phyloP scores from a whole-genome alignment of 805 yeast species.

The Yarrowia bubula region DNA sequence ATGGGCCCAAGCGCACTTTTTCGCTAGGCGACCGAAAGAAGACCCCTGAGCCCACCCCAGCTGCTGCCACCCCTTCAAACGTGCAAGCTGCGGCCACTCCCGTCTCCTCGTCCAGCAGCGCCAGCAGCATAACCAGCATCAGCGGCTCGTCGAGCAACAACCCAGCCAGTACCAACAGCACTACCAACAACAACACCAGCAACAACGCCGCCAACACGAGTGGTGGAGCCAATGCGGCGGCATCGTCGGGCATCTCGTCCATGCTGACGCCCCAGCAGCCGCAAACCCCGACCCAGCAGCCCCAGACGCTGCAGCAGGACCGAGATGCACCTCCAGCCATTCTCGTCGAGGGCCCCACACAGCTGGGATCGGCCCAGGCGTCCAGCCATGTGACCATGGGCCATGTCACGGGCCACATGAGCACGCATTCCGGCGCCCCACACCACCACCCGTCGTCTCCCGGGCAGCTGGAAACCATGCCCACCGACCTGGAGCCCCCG shows the following conservation, averaged over 20 bases:
- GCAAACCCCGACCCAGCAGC: background rate
- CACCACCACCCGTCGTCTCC: constrained; percentile 36
- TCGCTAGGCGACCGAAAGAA: constrained; percentile 24
- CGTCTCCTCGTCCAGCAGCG: background rate
- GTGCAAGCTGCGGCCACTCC: constrained; percentile 8
- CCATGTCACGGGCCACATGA: constrained; percentile 28
- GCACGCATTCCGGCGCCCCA: constrained; percentile 29
- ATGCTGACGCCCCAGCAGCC: constrained; percentile 11
- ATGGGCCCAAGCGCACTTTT: constrained; percentile 21
- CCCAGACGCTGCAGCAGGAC: constrained; percentile 3
- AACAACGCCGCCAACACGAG: background rate
- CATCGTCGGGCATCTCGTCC: background rate
- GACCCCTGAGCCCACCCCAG: constrained; percentile 11
- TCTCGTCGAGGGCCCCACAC: constrained; percentile 16
- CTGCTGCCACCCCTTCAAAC: background rate
- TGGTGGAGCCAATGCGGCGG: background rate
- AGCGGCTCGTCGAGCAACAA: background rate
- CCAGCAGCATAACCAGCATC: background rate
- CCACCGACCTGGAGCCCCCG: constrained; percentile 41
- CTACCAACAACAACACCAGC: background rate
- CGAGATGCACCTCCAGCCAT: background rate
- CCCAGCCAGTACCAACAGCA: background rate
- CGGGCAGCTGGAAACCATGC: constrained; percentile 42
- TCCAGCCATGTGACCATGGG: constrained; percentile 24
- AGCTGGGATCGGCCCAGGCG: constrained; percentile 24